phyloP scores from a whole-genome alignment of 164 flowering plant species.

The Piper longum region DNA sequence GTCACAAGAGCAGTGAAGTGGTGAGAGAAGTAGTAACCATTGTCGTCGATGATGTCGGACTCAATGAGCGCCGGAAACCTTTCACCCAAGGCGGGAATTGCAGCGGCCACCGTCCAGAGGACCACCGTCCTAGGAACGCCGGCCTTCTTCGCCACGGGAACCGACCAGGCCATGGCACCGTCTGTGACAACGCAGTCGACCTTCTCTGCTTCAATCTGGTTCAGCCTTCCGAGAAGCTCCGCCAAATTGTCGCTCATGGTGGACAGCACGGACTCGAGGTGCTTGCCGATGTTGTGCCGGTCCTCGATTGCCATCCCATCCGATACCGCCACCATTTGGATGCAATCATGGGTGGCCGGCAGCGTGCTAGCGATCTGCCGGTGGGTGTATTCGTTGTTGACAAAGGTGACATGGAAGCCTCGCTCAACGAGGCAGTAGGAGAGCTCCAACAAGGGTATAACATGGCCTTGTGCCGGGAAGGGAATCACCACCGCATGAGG shows the following conservation, averaged over 20 bases:
- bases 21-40: conserved; percentile 4
- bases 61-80: conserved; percentile 8
- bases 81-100: not conserved
- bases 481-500: conserved; percentile 17
- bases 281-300: conserved; percentile 1
- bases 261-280: not conserved
- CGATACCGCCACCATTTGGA: conserved; percentile 8
- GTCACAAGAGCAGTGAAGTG: not conserved
- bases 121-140: conserved; percentile 5
- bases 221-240: conserved; percentile 6
- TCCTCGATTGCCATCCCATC: conserved; percentile 10
- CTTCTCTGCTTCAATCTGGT: not conserved
- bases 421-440: not conserved
- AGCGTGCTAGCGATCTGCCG: not conserved
- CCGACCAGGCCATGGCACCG: not conserved
- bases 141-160: conserved; percentile 8
- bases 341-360: not conserved
- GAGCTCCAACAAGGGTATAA: too few species aligned
- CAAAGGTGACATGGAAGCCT: conserved; percentile 15
- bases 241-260: conserved; percentile 2
- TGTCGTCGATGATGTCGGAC: conserved; percentile 4
- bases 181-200: conserved; percentile 10
- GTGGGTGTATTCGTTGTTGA: conserved; percentile 8
- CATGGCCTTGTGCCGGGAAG: not conserved
- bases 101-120: conserved; percentile 6